These are phyloP conservation scores for Hymenoscyphus fraxineus DNA, from an alignment of 2,329 filamentous ascomycete species.

Conservation along the genomic window DNA sequence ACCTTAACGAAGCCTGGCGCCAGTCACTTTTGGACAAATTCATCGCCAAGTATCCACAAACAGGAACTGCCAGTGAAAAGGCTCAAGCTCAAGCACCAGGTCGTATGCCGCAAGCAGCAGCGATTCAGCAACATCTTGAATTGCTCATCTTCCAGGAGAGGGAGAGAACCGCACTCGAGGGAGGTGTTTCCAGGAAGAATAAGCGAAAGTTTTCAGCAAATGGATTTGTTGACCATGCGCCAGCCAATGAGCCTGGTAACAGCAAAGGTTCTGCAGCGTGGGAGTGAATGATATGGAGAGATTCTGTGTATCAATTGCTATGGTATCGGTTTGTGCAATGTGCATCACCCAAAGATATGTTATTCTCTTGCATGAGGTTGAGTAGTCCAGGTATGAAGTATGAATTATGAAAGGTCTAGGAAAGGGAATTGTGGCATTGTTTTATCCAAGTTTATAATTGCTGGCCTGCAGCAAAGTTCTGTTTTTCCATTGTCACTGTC, in stretches of 20 bases:
- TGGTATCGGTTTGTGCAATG: background rate
- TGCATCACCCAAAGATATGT: background rate
- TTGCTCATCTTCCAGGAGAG: conserved; percentile 26
- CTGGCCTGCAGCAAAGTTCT: background rate
- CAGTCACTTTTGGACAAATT: conserved; percentile 27
- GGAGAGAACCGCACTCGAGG: conserved; percentile 20
- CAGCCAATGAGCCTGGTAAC: background rate
- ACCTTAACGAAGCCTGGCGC: conserved; percentile 24
- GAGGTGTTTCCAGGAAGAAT: background rate
- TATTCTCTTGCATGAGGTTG: background rate
- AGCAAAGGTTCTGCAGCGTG: background rate
- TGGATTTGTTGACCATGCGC: background rate
- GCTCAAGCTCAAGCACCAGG: conserved; percentile 11
- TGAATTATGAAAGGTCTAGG: background rate
- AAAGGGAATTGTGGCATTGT: background rate
- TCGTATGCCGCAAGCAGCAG: conserved; percentile 19
- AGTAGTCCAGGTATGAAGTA: background rate
- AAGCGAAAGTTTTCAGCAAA: background rate
- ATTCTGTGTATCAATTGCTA: background rate
- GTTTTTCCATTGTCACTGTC: background rate
- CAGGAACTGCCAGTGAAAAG: conserved; percentile 24
- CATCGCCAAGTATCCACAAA: conserved; percentile 32
- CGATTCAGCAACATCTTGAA: conserved; percentile 30
- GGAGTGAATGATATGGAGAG: background rate
- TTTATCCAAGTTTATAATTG: background rate